Percentiles rank a stretch among this genome's conserved stretches.
Evolutionary conservation across 2,329 filamentous ascomycete species (phyloP).

Genomic region (Aspergillus fijiensis): DNA sequence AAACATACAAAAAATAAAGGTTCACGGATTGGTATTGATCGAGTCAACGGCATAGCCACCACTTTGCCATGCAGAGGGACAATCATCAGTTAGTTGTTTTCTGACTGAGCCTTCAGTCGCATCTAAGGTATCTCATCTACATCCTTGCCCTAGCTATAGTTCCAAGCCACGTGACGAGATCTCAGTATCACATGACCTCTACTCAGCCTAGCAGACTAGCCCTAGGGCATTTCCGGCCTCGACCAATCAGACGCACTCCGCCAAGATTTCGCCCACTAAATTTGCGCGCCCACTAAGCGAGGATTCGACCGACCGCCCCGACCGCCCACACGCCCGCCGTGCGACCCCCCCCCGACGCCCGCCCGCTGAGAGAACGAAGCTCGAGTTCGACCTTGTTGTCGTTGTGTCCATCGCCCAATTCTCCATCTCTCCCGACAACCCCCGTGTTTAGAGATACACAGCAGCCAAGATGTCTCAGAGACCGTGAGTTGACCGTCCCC

Average conservation of each 20-base stretch:
- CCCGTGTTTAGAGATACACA: constrained; percentile 38
- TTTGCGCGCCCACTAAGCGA: constrained; percentile 45
- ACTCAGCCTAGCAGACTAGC: constrained; percentile 26
- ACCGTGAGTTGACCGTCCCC: constrained; percentile 44
- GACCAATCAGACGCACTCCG: constrained; percentile 24
- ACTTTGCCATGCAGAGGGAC: too few relatives aligned
- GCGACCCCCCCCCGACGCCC: constrained; percentile 24
- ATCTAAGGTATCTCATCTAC: too few relatives aligned
- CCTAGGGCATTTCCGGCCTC: constrained; percentile 36
- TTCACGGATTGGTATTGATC: too few relatives aligned
- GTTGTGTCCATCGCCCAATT: constrained; percentile 34
- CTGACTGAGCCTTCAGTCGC: too few relatives aligned
- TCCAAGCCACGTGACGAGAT: background rate
- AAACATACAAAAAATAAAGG: too few relatives aligned
- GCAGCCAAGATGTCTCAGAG: constrained; percentile 51
- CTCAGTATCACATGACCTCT: background rate
- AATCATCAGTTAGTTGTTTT: too few relatives aligned
- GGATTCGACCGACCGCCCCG: constrained; percentile 34
- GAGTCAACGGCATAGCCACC: too few relatives aligned
- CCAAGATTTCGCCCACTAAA: constrained; percentile 45
- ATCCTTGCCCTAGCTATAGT: background rate
- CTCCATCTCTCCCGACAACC: constrained; percentile 34
- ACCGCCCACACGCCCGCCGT: constrained; percentile 19
- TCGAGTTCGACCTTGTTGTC: constrained; percentile 24
- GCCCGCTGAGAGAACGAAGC: constrained; percentile 3